phyloP scores from a whole-genome alignment of 768 basidiomycete species.

The Hygrophoropsis aurantiaca region DNA sequence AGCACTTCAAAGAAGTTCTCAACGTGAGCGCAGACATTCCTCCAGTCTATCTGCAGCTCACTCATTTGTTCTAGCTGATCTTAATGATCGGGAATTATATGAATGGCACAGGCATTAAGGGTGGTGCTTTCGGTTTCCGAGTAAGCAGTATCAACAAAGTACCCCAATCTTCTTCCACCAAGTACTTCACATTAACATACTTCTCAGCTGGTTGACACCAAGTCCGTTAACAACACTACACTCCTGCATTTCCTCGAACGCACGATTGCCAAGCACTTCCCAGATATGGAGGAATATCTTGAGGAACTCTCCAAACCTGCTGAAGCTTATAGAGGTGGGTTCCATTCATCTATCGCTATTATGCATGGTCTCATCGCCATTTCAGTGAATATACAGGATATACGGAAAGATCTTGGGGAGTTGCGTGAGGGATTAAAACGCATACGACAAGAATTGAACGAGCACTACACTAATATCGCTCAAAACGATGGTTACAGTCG shows the following conservation, averaged over 20 bases:
- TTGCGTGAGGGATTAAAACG: constrained; percentile 74
- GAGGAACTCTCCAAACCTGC: constrained; percentile 88
- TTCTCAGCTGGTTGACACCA: constrained; percentile 89
- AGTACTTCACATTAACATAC: constrained; percentile 3
- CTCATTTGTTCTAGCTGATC: constrained; percentile 59
- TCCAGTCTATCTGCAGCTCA: constrained; percentile 4
- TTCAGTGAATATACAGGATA: constrained; percentile 82
- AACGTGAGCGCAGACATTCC: constrained; percentile 50
- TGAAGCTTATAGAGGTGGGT: constrained; percentile 86
- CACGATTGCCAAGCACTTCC: constrained; percentile 85
- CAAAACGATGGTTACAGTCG: constrained; percentile 77
- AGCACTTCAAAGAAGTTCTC: constrained; percentile 85
- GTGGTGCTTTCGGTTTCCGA: constrained; percentile 95
- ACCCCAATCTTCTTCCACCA: constrained; percentile 10
- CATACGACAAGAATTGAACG: constrained; percentile 77
- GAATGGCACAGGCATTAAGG: constrained; percentile 95
- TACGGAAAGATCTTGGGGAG: constrained; percentile 72
- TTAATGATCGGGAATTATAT: constrained; percentile 97
- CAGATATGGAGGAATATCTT: constrained; percentile 81
- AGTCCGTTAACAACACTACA: constrained; percentile 92
- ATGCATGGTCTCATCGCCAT: constrained; percentile 10
- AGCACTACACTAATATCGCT: constrained; percentile 75
- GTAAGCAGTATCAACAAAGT: constrained; percentile 98
- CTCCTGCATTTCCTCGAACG: constrained; percentile 92
- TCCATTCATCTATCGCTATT: neutral